Evolutionary conservation across 345 rosid genomes (phyloP).

Genomic region (Stellera chamaejasme): DNA sequence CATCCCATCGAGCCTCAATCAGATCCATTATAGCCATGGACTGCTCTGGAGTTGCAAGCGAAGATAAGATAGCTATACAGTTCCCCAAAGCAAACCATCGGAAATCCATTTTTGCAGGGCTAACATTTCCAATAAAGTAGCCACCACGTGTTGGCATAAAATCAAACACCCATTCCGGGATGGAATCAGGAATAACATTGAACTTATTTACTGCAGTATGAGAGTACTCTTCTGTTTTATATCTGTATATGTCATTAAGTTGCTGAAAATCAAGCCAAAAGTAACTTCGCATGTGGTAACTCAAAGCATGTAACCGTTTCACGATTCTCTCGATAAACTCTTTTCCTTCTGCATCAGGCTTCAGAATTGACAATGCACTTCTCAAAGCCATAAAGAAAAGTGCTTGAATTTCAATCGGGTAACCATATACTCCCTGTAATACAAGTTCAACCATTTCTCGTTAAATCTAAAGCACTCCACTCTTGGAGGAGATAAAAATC

Average conservation of each 20-base stretch:
- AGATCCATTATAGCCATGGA: constrained; percentile 70
- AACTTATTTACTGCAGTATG: constrained; percentile 61
- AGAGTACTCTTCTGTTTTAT: constrained; percentile 55
- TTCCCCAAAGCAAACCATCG: constrained; percentile 61
- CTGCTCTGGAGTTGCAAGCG: constrained; percentile 57
- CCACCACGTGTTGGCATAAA: constrained; percentile 65
- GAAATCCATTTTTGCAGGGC: constrained; percentile 73
- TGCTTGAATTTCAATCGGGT: constrained; percentile 79
- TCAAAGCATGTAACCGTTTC: constrained; percentile 49
- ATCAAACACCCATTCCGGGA: constrained; percentile 60
- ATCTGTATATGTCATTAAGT: constrained; percentile 53
- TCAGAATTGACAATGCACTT: constrained; percentile 48
- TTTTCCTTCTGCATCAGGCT: constrained; percentile 56
- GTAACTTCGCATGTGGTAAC: constrained; percentile 52
- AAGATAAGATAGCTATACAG: constrained; percentile 46
- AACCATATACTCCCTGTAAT: constrained; percentile 66
- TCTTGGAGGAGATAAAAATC: constrained; percentile 1
- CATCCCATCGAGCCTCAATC: constrained; percentile 56
- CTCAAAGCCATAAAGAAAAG: constrained; percentile 68
- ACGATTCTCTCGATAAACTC: constrained; percentile 50
- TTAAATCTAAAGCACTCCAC: no score
- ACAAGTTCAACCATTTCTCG: no score
- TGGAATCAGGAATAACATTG: constrained; percentile 55
- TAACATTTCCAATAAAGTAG: constrained; percentile 64
- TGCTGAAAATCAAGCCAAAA: constrained; percentile 63